Base-by-base conservation (phyloP, 1,284 basidiomycete species). In the Trametes hirsuta region DNA sequence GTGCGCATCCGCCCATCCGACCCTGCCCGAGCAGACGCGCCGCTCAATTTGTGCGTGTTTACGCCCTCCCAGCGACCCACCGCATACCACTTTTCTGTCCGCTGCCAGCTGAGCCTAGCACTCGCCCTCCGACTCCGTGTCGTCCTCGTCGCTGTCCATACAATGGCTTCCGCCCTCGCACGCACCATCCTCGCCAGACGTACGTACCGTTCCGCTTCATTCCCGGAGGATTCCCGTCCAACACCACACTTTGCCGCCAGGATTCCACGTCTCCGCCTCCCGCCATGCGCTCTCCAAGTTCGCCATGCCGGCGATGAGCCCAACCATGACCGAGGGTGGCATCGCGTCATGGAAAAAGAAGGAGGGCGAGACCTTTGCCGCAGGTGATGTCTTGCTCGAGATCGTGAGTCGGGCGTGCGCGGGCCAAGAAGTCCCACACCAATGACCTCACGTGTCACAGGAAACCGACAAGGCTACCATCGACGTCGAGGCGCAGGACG, bases 391-490 rank as follows among this genome's bases (percentile, higher is more conserved):
- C 63, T 79, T 97, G 51, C 85, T 97, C 52, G 94, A 97, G 77
- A 95, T 99, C 72, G 95, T 96, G 66, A 72, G 90, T 70, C 18
- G 35, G 53, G 39, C 12, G 36, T 18, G 8, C 34, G 8, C 24
- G 30, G 14, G 14, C 52, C 40, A 21, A 53, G 45, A 37, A 25
- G 44, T 42, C 51, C 21, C 18, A 22, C 15, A 40, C 35, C 46
- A 36, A 34, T 59, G 54, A 56, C 60, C 42, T 49, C 41, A 50
- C 49, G 55, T 47, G 63, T 51, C 48, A 37, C 66, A 96, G 94
- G 96, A 98, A 88, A 98, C 97, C 52, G 96, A 98, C 87, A 98
- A 98, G 84, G 97, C 97, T 15, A 97, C 95, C 44, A 99, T 99
- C 78, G 97, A 99, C 77, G 97, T 99, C 25, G 97, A 99, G 78